These are phyloP conservation scores for Rhodotorula babjevae DNA, from an alignment of 768 basidiomycete genomes.

Conservation along the genomic window DNA sequence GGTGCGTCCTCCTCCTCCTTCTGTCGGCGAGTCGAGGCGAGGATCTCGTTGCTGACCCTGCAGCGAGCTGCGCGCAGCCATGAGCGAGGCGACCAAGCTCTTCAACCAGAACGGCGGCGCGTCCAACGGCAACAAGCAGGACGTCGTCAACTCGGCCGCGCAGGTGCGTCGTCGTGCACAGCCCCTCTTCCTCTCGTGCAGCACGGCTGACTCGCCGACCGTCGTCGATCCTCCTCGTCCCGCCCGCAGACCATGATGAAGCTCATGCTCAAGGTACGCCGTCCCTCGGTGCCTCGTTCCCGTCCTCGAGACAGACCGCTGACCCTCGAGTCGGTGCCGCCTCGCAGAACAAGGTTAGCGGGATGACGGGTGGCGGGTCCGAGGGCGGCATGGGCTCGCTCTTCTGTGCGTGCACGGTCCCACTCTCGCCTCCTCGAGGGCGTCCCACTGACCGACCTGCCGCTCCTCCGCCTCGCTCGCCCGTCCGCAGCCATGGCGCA, in stretches of 20 bases:
- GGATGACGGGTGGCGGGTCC: background rate
- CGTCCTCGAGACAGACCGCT: background rate
- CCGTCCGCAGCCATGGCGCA: background rate
- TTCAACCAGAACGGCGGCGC: conserved; percentile 31
- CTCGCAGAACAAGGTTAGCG: conserved; percentile 6
- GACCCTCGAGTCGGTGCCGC: background rate
- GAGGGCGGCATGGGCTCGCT: conserved; percentile 11
- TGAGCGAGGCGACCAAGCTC: conserved; percentile 34
- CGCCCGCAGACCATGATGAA: conserved; percentile 28
- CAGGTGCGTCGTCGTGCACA: background rate
- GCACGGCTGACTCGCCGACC: background rate
- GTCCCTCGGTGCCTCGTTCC: too few species aligned
- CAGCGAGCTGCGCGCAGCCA: conserved; percentile 1
- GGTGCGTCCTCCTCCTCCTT: conserved; percentile 1
- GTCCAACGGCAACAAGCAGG: conserved; percentile 14
- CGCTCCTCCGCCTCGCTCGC: too few species aligned
- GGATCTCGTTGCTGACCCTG: too few species aligned
- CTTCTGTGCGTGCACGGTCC: background rate
- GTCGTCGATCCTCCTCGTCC: too few species aligned
- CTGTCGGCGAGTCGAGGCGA: background rate
- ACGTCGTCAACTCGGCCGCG: conserved; percentile 30
- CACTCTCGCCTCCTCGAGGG: background rate
- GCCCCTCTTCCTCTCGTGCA: too few species aligned
- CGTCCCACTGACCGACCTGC: background rate
- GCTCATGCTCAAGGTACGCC: conserved; percentile 20